Percentiles rank a stretch among this genome's conserved stretches.
These are phyloP conservation scores for Phyllosticta citribraziliensis DNA, from an alignment of 2,329 filamentous ascomycete genomes.

Conservation along the genomic window DNA sequence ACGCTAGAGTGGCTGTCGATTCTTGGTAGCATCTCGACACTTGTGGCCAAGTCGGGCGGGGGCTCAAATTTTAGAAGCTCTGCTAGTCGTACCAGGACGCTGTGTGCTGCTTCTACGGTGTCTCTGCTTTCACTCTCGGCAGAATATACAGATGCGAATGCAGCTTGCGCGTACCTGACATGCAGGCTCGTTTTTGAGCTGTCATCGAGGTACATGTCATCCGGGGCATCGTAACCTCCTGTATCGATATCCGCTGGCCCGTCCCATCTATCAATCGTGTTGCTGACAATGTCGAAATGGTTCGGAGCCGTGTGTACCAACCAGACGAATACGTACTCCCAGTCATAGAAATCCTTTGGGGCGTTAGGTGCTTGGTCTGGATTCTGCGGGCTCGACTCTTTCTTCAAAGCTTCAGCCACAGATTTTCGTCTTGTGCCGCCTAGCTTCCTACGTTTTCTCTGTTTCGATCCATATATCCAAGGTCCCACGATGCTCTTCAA, in stretches of 20 bases:
- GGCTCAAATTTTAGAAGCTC: slow-evolving; percentile 51
- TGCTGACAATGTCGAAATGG: slow-evolving; percentile 53
- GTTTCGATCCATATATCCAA: slow-evolving; percentile 58
- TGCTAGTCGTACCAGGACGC: slow-evolving; percentile 50
- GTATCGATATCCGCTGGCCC: slow-evolving; percentile 62
- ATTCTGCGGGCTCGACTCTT: slow-evolving; percentile 6
- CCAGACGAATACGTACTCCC: slow-evolving; percentile 62
- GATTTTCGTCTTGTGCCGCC: neutral
- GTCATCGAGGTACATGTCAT: slow-evolving; percentile 47
- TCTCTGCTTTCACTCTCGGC: slow-evolving; percentile 50
- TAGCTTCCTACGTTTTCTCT: slow-evolving; percentile 45
- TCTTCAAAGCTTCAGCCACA: neutral
- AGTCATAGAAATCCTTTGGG: slow-evolving; percentile 38
- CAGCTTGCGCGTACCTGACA: slow-evolving; percentile 55
- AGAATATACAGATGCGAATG: slow-evolving; percentile 58
- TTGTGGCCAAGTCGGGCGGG: slow-evolving; percentile 37
- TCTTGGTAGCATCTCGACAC: slow-evolving; percentile 33
- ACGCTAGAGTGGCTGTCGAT: slow-evolving; percentile 28
- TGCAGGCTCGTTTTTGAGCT: slow-evolving; percentile 51
- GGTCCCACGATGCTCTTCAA: slow-evolving; percentile 59
- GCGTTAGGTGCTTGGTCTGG: slow-evolving; percentile 12
- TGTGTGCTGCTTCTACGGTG: slow-evolving; percentile 51
- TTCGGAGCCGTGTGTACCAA: slow-evolving; percentile 49
- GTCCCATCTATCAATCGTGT: slow-evolving; percentile 60
- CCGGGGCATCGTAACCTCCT: slow-evolving; percentile 45